Base-by-base conservation (phyloP, 306 rosid species). In the Canavalia gladiata region DNA sequence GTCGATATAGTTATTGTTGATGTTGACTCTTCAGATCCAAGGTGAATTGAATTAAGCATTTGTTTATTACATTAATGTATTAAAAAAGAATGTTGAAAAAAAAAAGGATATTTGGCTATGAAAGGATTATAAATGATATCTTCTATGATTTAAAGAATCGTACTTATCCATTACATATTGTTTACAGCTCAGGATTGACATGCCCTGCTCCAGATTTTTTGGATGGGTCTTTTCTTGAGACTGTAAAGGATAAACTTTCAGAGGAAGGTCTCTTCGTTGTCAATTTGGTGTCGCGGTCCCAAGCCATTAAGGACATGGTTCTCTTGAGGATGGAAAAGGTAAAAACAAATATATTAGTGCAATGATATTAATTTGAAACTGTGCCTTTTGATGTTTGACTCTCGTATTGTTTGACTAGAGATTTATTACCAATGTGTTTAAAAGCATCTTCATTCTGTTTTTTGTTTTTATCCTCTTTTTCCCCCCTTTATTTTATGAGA, bases 251-350 rank as follows among this genome's bases (percentile, higher is more conserved):
- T 43, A 86, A 84, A 57, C 92, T 95, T 75, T 91, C 94, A 11
- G 90, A 86, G 66, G 76, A 88, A 55, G 97, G 97, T 81, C 90
- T 95, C 79, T 95, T 95, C 75, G 83, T 95, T 55, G 85, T 93
- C 86, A 95, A 95, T 84, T 82, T 93, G 87, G 99, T 93, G 67
- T 87, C 97, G 1, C 89, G 99, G 81, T 95, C 97, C 78, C 92
- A 87, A 63, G 84, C 92, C 69, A 80, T 91, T 13, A 95, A 91
- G 59, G 94, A 91, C 35, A 52, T 8, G 83, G 91, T 88, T 76
- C 86, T 91, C 75, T 74, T 84, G 30, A 90, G 89, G 89, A 86
- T 95, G 95, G 88, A 95, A 89, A 87, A 62, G 95, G 99, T 95
- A 84, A 90, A 86, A 63, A 76, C 8, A 25, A 46, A 87, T 42